phyloP scores from a whole-genome alignment of 805 yeast genomes.

The Saturnispora diversa region DNA sequence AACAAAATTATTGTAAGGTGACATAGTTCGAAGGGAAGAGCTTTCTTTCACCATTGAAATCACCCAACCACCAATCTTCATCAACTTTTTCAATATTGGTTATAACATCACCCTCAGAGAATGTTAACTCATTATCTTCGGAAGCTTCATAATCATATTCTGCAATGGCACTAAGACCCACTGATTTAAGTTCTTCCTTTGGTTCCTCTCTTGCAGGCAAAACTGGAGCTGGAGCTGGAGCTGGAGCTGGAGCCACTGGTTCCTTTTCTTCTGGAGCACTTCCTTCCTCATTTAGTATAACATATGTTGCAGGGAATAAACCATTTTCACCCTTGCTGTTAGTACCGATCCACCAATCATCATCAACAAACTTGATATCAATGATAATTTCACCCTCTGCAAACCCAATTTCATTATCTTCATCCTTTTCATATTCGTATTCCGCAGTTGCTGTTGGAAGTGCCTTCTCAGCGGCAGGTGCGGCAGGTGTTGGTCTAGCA shows the following conservation, averaged over 20 bases:
- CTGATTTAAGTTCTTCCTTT: slow-evolving; percentile 19
- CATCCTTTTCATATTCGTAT: slow-evolving; percentile 71
- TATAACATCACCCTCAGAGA: slow-evolving; percentile 76
- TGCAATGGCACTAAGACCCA: slow-evolving; percentile 48
- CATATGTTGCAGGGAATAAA: slow-evolving; percentile 51
- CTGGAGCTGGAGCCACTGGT: too few species aligned
- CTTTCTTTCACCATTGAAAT: slow-evolving; percentile 67
- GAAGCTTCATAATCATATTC: slow-evolving; percentile 79
- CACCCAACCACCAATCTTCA: slow-evolving; percentile 97
- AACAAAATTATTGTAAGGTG: slow-evolving; percentile 17
- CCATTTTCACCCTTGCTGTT: slow-evolving; percentile 39
- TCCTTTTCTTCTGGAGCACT: slow-evolving; percentile 3
- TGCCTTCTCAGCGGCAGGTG: slow-evolving; percentile 9
- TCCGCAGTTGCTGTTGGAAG: slow-evolving; percentile 59
- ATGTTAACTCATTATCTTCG: slow-evolving; percentile 85
- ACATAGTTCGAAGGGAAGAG: slow-evolving; percentile 93
- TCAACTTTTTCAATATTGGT: slow-evolving; percentile 80
- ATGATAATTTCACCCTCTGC: slow-evolving; percentile 57
- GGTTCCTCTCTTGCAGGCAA: slow-evolving; percentile 13
- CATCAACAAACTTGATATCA: slow-evolving; percentile 63
- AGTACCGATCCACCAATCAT: slow-evolving; percentile 57
- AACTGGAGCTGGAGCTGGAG: too few species aligned
- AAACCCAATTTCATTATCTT: slow-evolving; percentile 65
- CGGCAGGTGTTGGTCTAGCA: slow-evolving; percentile 11
- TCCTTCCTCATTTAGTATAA: slow-evolving; percentile 29